Conservation (phyloP, 352 stramenopile genomes). For the Phytophthora palmivora region DNA sequence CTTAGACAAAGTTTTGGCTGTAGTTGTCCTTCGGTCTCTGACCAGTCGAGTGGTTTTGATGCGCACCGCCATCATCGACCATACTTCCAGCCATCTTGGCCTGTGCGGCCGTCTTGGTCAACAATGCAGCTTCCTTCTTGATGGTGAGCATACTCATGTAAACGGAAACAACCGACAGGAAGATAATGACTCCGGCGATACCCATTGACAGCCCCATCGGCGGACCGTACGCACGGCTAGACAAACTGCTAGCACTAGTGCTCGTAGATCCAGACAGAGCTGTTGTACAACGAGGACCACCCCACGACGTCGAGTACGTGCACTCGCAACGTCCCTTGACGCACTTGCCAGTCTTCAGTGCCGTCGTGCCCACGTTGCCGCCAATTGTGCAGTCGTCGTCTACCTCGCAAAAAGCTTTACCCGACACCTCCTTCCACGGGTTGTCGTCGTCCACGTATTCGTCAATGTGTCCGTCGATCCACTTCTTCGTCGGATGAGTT, state of each 20-base stretch:
- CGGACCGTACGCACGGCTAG: constrained; percentile 54
- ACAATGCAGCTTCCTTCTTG: constrained; percentile 33
- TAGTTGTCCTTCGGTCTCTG: constrained; percentile 58
- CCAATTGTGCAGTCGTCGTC: constrained; percentile 60
- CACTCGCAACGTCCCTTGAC: constrained; percentile 56
- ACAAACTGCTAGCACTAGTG: constrained; percentile 30
- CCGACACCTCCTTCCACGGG: constrained; percentile 45
- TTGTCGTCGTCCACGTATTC: constrained; percentile 71
- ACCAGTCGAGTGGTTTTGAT: constrained; percentile 16
- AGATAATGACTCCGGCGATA: constrained; percentile 35
- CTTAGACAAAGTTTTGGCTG: constrained; percentile 69
- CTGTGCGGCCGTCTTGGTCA: constrained; percentile 34
- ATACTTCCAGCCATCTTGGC: constrained; percentile 38
- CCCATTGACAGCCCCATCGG: constrained; percentile 54
- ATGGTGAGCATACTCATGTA: constrained; percentile 37
- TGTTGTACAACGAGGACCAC: constrained; percentile 65
- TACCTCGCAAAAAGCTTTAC: constrained; percentile 45
- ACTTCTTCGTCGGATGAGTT: constrained; percentile 70
- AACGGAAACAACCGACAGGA: constrained; percentile 41
- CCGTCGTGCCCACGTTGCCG: constrained; percentile 41
- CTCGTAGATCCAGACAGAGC: constrained; percentile 33
- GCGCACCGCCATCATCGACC: constrained; percentile 20
- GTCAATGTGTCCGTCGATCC: constrained; percentile 73
- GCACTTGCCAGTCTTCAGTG: constrained; percentile 53
- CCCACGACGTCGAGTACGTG: constrained; percentile 54